phyloP scores from a whole-genome alignment of 106 monocot genomes.

The Amphibolis antarctica region DNA sequence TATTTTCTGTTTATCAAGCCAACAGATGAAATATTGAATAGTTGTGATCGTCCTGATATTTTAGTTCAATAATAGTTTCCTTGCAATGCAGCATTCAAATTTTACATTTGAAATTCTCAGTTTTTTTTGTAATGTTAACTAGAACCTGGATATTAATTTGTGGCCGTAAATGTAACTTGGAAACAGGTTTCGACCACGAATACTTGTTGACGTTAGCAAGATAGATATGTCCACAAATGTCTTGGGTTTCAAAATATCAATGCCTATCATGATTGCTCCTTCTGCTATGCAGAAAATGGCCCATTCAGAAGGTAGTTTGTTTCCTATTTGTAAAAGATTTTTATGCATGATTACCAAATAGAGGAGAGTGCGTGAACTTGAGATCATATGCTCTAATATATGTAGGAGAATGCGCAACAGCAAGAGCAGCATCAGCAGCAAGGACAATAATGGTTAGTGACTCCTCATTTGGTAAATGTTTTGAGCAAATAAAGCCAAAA shows the following conservation, averaged over 20 bases:
- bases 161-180: not conserved
- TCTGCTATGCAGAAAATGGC: constrained; percentile 87
- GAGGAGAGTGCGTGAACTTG: not conserved
- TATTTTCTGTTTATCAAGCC: too few species aligned
- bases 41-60: too few species aligned
- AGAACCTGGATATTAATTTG: not conserved
- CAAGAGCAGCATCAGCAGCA: constrained; percentile 78
- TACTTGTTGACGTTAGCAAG: constrained; percentile 71
- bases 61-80: too few species aligned
- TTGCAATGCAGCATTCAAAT: too few species aligned
- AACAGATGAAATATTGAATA: too few species aligned
- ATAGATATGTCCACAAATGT: constrained; percentile 75
- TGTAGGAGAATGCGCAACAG: constrained; percentile 86
- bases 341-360: not conserved
- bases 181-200: constrained; percentile 64
- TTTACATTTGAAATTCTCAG: not conserved
- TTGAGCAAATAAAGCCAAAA: not conserved
- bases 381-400: not conserved
- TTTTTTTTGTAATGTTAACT: not conserved
- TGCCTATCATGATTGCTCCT: constrained; percentile 92
- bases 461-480: not conserved
- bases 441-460: constrained; percentile 72
- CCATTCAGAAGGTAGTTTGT: constrained; percentile 56
- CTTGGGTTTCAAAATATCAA: constrained; percentile 75
- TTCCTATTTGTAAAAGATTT: not conserved